Evolutionary conservation across 1,284 basidiomycete species (phyloP), one percentile per base, ranked within the genome.

Genomic region (Fomitopsis schrenkii): DNA sequence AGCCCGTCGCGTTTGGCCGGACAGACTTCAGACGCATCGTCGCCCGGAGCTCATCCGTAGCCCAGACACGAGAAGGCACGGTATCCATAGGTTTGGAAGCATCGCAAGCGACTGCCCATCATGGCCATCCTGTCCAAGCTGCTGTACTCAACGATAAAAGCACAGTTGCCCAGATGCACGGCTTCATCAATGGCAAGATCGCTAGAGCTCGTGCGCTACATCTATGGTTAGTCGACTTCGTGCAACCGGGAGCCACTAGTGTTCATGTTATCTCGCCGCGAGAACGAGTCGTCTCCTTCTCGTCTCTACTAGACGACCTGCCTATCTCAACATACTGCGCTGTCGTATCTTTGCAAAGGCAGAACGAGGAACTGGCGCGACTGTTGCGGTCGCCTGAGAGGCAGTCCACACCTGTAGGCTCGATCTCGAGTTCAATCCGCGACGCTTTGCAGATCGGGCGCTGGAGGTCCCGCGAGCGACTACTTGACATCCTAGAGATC

Each of bases 141-240:
- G 78, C 83, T n/a, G 76, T 91, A 58, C 73, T 90, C 9, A 79
- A 82, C 0, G 88, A 93, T 68, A 80, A 82, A 57, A 83, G 83
- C 56, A 88, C 88, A 1, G 66, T 87, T 17, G 80, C 83, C 6
- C 90, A 93, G 66, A 63, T 82, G 38, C 89, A 89, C 69, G 90
- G 90, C 15, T 91, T 83, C 69, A 80, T 88, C 52, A 76, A 83
- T 26, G 90, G 86, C 12, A 87, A 84, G 68, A 80, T 81, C 38
- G 74, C 83, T 9, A 82, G 91, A 45, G 82, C 84, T 12, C 83
- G 83, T 40, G 78, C 83, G 61, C 74, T 93, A 2, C 89, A 93
- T 70, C 72, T 88, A n/a, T 74, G 78, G 50, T 74, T 76, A 17
- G 73, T 88, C 36, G 70, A 75, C n/a, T 74, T 80, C 6, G 78